phyloP scores from a whole-genome alignment of 2,329 filamentous ascomycete genomes.

The Colletotrichum sp. region DNA sequence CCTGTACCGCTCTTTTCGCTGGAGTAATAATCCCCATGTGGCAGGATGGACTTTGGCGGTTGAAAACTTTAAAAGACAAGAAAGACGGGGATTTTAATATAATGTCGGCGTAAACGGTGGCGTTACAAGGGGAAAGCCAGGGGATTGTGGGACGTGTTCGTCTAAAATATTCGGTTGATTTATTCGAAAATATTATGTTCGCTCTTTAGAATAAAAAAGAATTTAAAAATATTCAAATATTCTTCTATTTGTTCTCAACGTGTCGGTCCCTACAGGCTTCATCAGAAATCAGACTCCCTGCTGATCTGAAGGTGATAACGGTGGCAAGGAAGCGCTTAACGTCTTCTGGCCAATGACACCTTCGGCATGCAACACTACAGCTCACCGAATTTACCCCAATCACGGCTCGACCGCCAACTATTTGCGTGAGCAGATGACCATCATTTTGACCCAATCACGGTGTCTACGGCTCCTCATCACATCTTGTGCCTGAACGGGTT shows the following conservation, averaged over 20 bases:
- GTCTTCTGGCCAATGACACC: background rate
- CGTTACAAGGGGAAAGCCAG: background rate
- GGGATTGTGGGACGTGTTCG: background rate
- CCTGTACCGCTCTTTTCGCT: background rate
- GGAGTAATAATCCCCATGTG: background rate
- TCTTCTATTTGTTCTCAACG: background rate
- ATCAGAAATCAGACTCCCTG: background rate
- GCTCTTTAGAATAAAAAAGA: background rate
- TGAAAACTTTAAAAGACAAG: background rate
- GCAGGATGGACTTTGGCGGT: background rate
- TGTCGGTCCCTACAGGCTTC: background rate
- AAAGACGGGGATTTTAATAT: background rate
- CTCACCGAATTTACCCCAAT: background rate
- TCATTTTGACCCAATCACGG: background rate
- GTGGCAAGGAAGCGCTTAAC: background rate
- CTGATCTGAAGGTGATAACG: background rate
- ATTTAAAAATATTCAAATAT: too few species aligned
- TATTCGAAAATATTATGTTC: background rate
- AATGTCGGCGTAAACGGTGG: background rate
- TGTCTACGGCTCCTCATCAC: background rate
- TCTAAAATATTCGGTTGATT: background rate
- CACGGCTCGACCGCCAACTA: background rate
- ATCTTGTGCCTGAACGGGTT: background rate
- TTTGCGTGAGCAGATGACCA: background rate
- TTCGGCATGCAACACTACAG: background rate